Evolutionary conservation across 1,284 basidiomycete species (phyloP), one percentile per base, ranked within the genome.

Genomic region (Tilletia caries): DNA sequence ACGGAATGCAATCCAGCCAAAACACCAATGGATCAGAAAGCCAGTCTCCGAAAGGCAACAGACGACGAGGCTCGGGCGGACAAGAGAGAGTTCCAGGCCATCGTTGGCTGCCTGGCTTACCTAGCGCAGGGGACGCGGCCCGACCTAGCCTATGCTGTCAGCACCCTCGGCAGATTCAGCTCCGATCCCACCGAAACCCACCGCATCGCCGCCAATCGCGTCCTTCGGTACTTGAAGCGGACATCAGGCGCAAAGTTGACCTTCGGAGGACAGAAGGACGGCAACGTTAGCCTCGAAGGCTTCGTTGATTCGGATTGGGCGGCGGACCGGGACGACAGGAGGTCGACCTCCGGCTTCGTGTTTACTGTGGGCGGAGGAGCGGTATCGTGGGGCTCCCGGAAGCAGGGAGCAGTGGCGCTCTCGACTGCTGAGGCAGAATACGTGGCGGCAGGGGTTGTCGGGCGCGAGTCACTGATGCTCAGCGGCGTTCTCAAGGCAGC

Each of bases 191-290:
- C 80, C 10, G 67, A 41, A 10, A 69, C 64, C 0, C 86, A 87
- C 73, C 86, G 84, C 84, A 77, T 78, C 1, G 84, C 85, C 0
- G 83, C 83, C 0, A 83, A 85, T 18, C 79, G 81, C 4, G 80
- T 86, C 3, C 76, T 87, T 0, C 79, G 80, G 0, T 88, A 88
- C 72, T 81, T 88, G 1, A 82, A 84, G n/a, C 83, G 91, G 81
- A 92, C 86, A 0, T 60, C 73, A 5, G 60, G 79, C 18, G 65
- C 83, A 13, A 73, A 76, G 48, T 79, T 86, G n/a, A 66, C 67
- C 2, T 73, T 27, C 23, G 13, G 25, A 13, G 32, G 27, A 8
- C 8, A 25, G 8, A 34, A 32, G 50, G 50, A 8, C 20, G 43
- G 43, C 10, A 44, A 44, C 12, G 12, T 52, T 6, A 13, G 29